Percentiles rank a stretch among this genome's conserved stretches.
Conservation (phyloP, 73 alveolate species). For the Paramecium pentaurelia region DNA sequence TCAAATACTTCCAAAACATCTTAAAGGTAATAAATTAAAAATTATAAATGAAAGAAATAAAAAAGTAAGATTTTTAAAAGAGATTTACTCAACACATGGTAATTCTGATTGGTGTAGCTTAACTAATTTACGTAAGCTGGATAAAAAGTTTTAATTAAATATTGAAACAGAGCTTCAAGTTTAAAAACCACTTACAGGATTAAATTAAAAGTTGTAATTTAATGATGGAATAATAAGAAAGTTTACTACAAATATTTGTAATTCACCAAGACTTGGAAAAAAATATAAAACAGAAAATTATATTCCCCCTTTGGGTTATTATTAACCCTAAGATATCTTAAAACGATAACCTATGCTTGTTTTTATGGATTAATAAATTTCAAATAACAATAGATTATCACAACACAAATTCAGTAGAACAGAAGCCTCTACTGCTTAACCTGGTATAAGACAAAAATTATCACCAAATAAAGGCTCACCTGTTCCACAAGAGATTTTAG, state of each 20-base stretch:
- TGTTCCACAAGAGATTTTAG: not conserved
- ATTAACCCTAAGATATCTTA: not conserved
- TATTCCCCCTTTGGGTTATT: not conserved
- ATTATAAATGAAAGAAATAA: not conserved
- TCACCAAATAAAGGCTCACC: not conserved
- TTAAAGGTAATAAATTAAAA: not conserved
- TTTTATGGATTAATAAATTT: not conserved
- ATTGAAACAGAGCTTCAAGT: not conserved
- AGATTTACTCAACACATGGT: not conserved
- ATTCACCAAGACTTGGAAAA: not conserved
- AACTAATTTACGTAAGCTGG: not conserved
- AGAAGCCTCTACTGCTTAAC: not conserved
- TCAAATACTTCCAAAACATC: not conserved
- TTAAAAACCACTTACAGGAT: not conserved
- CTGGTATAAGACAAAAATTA: not conserved
- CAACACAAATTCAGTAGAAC: not conserved
- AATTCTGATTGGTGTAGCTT: slow-evolving; percentile 7
- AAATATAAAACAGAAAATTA: not conserved
- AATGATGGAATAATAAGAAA: not conserved
- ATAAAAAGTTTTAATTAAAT: not conserved
- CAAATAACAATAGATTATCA: not conserved
- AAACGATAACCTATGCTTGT: not conserved
- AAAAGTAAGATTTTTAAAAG: not conserved
- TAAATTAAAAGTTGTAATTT: not conserved
- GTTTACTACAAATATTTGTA: not conserved